Base-by-base conservation (phyloP, 2,329 filamentous ascomycete species). In the Colletotrichum spaethianum region DNA sequence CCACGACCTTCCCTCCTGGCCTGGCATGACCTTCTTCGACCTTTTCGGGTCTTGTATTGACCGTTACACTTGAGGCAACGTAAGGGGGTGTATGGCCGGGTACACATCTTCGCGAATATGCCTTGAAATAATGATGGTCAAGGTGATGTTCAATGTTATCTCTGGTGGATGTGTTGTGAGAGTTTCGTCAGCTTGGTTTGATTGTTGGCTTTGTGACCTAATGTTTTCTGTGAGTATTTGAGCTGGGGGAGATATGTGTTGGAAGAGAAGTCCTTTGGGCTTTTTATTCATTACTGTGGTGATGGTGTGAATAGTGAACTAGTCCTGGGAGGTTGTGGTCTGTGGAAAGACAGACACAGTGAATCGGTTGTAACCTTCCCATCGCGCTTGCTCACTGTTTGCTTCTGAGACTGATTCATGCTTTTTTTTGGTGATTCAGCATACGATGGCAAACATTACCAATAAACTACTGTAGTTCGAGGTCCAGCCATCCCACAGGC, bases 31-130 rank as follows among this genome's bases (percentile, higher is more conserved):
- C 9, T 42, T n/a, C 38, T 44, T 14, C 56, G 26, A 6, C 36
- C 23, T 2, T 44, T n/a, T 5, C 40, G 56, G 8, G 0, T 31
- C 26, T n/a, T 44, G 56, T 60, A 33, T 5, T 38, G 18, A 4
- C n/a, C 2, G 44, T 63, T 63, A 11, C 60, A 63, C 16, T 40
- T 50, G 31, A 50, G 16, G 33, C 60, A 63, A 5, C 46, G 44
- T 2, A 50, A 28, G 4, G 31, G 44, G n/a, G 18, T 26, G 31
- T 52, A 63, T 6, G 31, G 4, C 16, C 31, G 33, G 31, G 8
- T 63, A 33, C 60, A 63, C 46, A 63, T 63, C 23, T 40, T 52
- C 14, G 16, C 46, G 33, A 28, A 9, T 40, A 33, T 40, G 26
- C 1, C 18, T 38, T 16, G 23, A 40, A 26, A 20, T 50, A 6